phyloP scores from a whole-genome alignment of 306 rosid species.

The Rosa lucieae region DNA sequence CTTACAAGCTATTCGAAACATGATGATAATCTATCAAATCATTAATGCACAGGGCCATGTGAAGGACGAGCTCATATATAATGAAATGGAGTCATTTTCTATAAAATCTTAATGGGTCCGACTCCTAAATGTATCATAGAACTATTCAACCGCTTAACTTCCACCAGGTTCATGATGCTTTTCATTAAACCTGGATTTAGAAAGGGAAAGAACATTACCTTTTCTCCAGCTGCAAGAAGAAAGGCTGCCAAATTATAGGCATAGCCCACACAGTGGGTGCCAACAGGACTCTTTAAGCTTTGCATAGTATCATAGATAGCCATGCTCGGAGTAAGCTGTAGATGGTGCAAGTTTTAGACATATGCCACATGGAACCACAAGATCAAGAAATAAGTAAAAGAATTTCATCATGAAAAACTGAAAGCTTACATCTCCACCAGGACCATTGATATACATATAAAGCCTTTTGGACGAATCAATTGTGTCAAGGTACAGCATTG shows the following conservation, averaged over 20 bases:
- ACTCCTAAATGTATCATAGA: not conserved
- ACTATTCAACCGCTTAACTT: not conserved
- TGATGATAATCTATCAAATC: not conserved
- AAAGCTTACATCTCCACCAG: slow-evolving; percentile 96
- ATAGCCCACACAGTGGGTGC: slow-evolving; percentile 83
- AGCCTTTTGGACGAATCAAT: slow-evolving; percentile 60
- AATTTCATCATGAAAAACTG: slow-evolving; percentile 20
- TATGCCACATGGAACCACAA: slow-evolving; percentile 18
- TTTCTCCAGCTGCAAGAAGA: slow-evolving; percentile 90
- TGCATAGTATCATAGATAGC: slow-evolving; percentile 92
- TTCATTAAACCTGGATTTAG: not conserved
- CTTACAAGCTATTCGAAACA: not conserved
- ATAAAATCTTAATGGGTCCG: not conserved
- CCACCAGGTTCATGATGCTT: not conserved
- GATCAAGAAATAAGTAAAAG: slow-evolving; percentile 16
- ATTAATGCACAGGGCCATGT: not conserved
- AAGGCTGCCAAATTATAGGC: slow-evolving; percentile 79
- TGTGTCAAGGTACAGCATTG: slow-evolving; percentile 90
- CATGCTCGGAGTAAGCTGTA: slow-evolving; percentile 93
- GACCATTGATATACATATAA: slow-evolving; percentile 82
- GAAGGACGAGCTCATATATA: not conserved
- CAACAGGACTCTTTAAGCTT: slow-evolving; percentile 79
- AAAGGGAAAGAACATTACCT: slow-evolving; percentile 46
- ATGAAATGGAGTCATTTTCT: slow-evolving; percentile 3
- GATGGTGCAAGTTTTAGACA: slow-evolving; percentile 28